phyloP scores from a whole-genome alignment of 1,139 yeast species.

The Pichia sp. region DNA sequence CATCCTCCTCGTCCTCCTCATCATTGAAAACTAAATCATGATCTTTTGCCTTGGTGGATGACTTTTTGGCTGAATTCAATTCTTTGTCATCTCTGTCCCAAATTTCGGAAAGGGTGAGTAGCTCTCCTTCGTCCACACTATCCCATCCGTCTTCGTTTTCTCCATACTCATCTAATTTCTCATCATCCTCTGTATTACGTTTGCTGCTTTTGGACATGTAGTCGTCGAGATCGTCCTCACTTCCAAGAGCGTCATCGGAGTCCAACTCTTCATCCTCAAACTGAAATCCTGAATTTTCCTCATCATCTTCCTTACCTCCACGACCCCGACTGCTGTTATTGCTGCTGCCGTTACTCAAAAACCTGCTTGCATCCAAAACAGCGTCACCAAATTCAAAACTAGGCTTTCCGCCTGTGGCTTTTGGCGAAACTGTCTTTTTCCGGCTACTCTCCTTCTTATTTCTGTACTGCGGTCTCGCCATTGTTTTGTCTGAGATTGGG shows the following conservation, averaged over 20 bases:
- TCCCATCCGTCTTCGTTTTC: conserved; percentile 45
- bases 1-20: conserved; percentile 30
- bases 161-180: conserved; percentile 33
- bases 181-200: conserved; percentile 24
- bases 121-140: conserved; percentile 65
- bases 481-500: neutral
- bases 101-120: conserved; percentile 74
- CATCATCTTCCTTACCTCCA: conserved; percentile 24
- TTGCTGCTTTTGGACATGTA: conserved; percentile 26
- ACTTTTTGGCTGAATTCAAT: conserved; percentile 12
- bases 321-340: conserved; percentile 20
- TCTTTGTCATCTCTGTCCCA: conserved; percentile 80
- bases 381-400: conserved; percentile 31
- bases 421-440: neutral
- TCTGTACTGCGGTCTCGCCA: neutral
- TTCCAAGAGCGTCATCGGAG: conserved; percentile 73
- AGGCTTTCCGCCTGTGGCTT: conserved; percentile 1
- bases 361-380: conserved; percentile 32
- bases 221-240: conserved; percentile 70
- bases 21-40: conserved; percentile 34
- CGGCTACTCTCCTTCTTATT: neutral
- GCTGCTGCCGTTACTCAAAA: conserved; percentile 25
- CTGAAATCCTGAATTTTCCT: conserved; percentile 33
- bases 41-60: conserved; percentile 22
- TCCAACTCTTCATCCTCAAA: conserved; percentile 66